Percentiles rank a stretch among this genome's conserved stretches.
phyloP scores from a whole-genome alignment of 192 early-diverging fungal species.

The Thamnidium elegans region DNA sequence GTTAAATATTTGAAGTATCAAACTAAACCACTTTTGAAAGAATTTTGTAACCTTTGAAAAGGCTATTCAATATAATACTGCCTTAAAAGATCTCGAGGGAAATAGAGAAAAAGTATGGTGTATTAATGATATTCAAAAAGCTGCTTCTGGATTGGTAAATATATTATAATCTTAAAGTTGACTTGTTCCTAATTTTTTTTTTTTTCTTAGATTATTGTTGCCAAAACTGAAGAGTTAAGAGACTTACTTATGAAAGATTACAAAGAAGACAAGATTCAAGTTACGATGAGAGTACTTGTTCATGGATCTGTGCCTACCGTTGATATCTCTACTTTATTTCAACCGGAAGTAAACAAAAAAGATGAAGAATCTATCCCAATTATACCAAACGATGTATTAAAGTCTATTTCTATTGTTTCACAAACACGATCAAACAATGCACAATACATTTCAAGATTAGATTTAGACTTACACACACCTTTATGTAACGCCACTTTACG shows the following conservation, averaged over 20 bases:
- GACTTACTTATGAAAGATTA: constrained; percentile 33
- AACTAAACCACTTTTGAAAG: constrained; percentile 1
- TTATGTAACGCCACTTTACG: constrained; percentile 48
- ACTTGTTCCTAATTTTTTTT: constrained; percentile 5
- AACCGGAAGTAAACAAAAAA: constrained; percentile 12
- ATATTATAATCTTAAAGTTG: background rate
- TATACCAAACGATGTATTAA: constrained; percentile 9
- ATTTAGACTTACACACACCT: constrained; percentile 26
- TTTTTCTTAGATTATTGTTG: constrained; percentile 42
- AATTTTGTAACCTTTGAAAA: constrained; percentile 25
- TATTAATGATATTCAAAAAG: constrained; percentile 56
- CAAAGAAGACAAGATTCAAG: constrained; percentile 24
- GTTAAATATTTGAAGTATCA: background rate
- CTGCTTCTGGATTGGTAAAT: constrained; percentile 50
- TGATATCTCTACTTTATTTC: background rate
- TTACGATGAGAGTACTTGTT: constrained; percentile 37
- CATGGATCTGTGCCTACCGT: constrained; percentile 37
- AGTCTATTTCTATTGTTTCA: constrained; percentile 18
- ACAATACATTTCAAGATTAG: constrained; percentile 32
- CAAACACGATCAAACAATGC: constrained; percentile 41
- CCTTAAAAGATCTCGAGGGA: background rate
- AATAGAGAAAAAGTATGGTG: constrained; percentile 21
- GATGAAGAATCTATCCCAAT: constrained; percentile 2
- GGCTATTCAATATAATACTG: constrained; percentile 21
- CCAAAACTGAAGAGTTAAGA: constrained; percentile 35